A percentile compares a stretch with the other conserved stretches of the same genome.
These are phyloP conservation scores for Trifolium dubium DNA, from an alignment of 306 rosid species.

Conservation along the genomic window DNA sequence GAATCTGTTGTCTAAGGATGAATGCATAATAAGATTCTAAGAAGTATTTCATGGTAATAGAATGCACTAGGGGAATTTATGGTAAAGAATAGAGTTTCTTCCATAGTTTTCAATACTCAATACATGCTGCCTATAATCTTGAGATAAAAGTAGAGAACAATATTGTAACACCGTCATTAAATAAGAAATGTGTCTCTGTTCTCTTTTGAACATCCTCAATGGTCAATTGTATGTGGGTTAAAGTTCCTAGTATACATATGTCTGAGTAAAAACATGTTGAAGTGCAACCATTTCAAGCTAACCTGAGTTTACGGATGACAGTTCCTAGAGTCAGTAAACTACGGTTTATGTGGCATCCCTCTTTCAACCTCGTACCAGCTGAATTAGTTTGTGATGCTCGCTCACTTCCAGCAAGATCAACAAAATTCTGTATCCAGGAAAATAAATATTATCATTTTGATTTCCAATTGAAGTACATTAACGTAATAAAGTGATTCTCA, in stretches of 20 bases:
- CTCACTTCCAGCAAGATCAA: slow-evolving; percentile 98
- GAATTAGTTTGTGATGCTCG: slow-evolving; percentile 94
- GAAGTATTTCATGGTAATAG: slow-evolving; percentile 14
- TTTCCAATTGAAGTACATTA: slow-evolving; percentile 11
- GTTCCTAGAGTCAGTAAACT: slow-evolving; percentile 94
- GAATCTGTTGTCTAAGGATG: slow-evolving; percentile 12
- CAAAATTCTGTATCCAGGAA: slow-evolving; percentile 72
- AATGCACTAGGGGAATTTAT: slow-evolving; percentile 23
- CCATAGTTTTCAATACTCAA: not conserved
- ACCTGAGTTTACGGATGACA: slow-evolving; percentile 97
- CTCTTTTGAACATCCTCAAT: slow-evolving; percentile 14
- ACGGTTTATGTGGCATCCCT: slow-evolving; percentile 96
- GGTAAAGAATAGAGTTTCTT: slow-evolving; percentile 31
- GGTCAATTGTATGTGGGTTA: slow-evolving; percentile 8
- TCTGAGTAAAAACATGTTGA: not conserved
- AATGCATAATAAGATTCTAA: slow-evolving; percentile 20
- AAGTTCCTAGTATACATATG: slow-evolving; percentile 16
- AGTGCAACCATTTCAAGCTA: slow-evolving; percentile 33
- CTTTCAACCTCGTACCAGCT: slow-evolving; percentile 93
- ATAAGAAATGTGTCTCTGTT: slow-evolving; percentile 34
- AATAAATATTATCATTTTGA: slow-evolving; percentile 15
- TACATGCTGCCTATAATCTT: slow-evolving; percentile 14
- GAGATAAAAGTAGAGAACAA: slow-evolving; percentile 35
- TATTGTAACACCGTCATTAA: not conserved
- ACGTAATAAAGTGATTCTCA: slow-evolving; percentile 17